Evolutionary conservation across 192 early-diverging fungal species (phyloP).

Genomic region (Helicostylum pulchrum): DNA sequence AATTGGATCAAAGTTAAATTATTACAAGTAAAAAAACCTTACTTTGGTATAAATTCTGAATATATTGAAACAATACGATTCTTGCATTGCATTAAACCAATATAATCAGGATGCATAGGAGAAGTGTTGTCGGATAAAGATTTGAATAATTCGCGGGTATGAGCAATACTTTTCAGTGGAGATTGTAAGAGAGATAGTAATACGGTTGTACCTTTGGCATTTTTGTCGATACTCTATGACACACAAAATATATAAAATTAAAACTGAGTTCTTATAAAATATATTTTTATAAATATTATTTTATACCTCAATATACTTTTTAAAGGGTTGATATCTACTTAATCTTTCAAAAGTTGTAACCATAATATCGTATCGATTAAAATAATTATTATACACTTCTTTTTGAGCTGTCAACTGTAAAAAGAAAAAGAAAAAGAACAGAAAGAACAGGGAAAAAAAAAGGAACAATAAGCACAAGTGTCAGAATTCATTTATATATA

Average conservation of each 20-base stretch:
- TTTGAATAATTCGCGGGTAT: constrained; percentile 17
- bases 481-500: neutral
- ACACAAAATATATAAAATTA: neutral
- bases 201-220: constrained; percentile 8
- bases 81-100: constrained; percentile 20
- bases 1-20: neutral
- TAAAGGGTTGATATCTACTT: constrained; percentile 24
- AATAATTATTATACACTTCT: constrained; percentile 20
- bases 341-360: constrained; percentile 30
- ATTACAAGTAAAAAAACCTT: constrained; percentile 1
- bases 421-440: no score
- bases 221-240: constrained; percentile 25
- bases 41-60: constrained; percentile 17
- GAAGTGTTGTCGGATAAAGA: constrained; percentile 19
- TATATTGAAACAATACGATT: constrained; percentile 15
- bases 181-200: constrained; percentile 25
- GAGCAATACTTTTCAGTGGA: constrained; percentile 19
- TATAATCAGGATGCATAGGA: constrained; percentile 36
- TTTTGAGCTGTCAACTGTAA: neutral
- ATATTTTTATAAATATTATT: neutral
- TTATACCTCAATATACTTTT: constrained; percentile 36
- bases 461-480: neutral
- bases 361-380: constrained; percentile 23
- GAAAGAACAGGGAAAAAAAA: neutral
- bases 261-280: neutral